Evolutionary conservation across 2,329 filamentous ascomycete species (phyloP), one percentile per base, ranked within the genome.

Genomic region (Purpureocillium takamizusanense): DNA sequence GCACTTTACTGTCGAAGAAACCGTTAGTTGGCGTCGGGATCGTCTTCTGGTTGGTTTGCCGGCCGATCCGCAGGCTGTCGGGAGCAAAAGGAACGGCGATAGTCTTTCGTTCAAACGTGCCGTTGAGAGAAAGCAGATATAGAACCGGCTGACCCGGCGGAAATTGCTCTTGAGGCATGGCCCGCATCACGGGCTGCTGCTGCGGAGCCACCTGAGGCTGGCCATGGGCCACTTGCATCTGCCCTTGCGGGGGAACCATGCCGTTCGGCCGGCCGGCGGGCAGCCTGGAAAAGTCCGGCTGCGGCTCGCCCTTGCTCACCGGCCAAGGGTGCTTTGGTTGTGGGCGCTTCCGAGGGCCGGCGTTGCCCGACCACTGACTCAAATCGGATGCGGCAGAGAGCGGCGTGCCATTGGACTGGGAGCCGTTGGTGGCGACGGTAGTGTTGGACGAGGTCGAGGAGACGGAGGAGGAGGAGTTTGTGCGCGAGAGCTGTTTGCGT

Each of bases 1-100:
- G 74, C 18, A 98, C 92, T 62, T 98, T 98, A 37, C 90, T 97
- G 60, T 98, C 92, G 55, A 98, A 98, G 61, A 85, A 98, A 28
- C 92, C 92, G 62, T 98, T 98, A 43, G 81, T 66, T 1, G 87
- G 81, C 1, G 89, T 95, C 0, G 92, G 92, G 11, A 94, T 76
- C 0, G 92, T 97, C 63, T 95, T 97, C 48, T 87, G 86, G 61
- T 98, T 98, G 15, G 92, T 98, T 63, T 98, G 92, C 35, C 92
- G 83, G 33, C 92, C 92, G 54, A 98, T 95, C 46, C 88, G 81
- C 36, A 98, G 70, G 31, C 86, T 83, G n/a, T 97, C 90, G n/a
- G 92, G 92, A 46, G 78, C 85, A 57, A 85, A 95, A 1, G 92
- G 92, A 3, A 98, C 86, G 27, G 77, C 86, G 51, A 98, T 97